Evolutionary conservation across 305 asterid species (phyloP).

Genomic region (Fraxinus dipetala): DNA sequence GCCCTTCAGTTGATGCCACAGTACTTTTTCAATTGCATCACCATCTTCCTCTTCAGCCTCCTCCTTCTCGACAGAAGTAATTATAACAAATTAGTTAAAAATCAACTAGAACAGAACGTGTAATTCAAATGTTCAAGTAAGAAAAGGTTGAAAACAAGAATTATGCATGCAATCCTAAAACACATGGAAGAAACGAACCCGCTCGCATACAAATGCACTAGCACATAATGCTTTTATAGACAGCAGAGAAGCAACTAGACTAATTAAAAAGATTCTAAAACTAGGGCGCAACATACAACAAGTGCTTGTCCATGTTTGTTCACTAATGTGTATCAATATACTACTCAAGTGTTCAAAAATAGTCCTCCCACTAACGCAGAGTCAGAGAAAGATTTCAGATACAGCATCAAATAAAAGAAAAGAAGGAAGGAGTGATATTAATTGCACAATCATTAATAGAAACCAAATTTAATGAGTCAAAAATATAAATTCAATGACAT

Average conservation of each 20-base stretch:
- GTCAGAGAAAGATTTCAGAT: not conserved
- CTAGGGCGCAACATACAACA: not conserved
- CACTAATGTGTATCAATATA: not conserved
- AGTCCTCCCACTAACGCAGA: not conserved
- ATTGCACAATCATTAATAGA: not conserved
- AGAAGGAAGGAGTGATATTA: not conserved
- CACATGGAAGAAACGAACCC: not conserved
- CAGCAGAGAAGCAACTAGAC: not conserved
- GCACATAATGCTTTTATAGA: not conserved
- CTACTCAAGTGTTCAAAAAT: not conserved
- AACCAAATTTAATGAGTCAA: not conserved
- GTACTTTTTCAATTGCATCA: conserved; percentile 89
- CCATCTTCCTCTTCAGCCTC: conserved; percentile 89
- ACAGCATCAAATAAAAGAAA: not conserved
- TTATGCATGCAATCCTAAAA: not conserved
- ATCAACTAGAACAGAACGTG: conserved; percentile 14
- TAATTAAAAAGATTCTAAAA: not conserved
- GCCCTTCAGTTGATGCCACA: conserved; percentile 99
- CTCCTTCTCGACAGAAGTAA: conserved; percentile 49
- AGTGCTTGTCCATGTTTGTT: not conserved
- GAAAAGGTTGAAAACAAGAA: not conserved
- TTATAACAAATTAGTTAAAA: conserved; percentile 19
- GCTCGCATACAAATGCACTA: not conserved
- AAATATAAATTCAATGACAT: conserved; percentile 16
- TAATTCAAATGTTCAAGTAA: not conserved